A percentile compares a stretch with the other conserved stretches of the same genome.
Conservation (phyloP, 306 rosid species). For the Hippophae tibetana region DNA sequence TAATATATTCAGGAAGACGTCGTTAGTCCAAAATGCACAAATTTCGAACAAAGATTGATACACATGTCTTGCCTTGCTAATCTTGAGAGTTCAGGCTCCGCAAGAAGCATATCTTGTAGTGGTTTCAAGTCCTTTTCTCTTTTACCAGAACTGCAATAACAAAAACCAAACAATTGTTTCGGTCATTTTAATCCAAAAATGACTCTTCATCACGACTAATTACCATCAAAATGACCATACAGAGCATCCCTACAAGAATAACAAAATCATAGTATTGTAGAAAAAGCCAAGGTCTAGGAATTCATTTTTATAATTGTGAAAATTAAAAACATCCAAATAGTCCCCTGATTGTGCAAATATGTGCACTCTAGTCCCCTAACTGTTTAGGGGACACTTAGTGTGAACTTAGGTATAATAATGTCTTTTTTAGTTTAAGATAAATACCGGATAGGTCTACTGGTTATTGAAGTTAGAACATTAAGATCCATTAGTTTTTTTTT, state of each 20-base stretch:
- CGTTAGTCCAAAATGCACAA: constrained; percentile 2
- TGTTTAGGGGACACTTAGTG: too few species aligned
- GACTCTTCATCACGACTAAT: neutral
- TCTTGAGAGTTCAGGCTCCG: constrained; percentile 77
- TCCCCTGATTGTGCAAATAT: too few species aligned
- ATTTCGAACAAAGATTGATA: constrained; percentile 1
- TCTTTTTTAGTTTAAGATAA: too few species aligned
- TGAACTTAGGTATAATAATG: too few species aligned
- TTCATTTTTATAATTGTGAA: too few species aligned
- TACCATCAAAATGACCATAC: neutral
- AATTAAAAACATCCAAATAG: too few species aligned
- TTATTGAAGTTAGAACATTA: too few species aligned
- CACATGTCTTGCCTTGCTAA: constrained; percentile 62
- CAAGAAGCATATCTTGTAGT: constrained; percentile 72
- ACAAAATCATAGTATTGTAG: neutral
- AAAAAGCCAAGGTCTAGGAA: too few species aligned
- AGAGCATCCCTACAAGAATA: neutral
- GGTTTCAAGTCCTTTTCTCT: constrained; percentile 34
- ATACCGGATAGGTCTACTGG: too few species aligned
- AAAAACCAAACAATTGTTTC: constrained; percentile 4
- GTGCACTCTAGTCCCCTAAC: too few species aligned
- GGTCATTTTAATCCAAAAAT: neutral
- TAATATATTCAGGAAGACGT: constrained; percentile 3
- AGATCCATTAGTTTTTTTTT: too few species aligned
- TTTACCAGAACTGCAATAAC: constrained; percentile 31